Conservation (phyloP, 306 rosid genomes). For the Senna siamea region DNA sequence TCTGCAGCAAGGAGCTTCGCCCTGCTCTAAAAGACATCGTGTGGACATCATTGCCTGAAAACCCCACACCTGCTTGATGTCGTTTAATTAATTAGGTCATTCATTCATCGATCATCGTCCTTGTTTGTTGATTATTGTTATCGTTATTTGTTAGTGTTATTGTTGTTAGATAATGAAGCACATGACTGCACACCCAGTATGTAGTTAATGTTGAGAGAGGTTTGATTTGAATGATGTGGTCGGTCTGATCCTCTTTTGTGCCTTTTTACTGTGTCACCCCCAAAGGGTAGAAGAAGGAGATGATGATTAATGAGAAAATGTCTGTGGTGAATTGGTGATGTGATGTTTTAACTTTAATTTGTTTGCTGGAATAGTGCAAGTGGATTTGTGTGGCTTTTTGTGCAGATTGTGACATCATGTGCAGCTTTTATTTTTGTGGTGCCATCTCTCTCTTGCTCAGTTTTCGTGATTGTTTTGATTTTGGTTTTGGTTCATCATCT, state of each 20-base stretch:
- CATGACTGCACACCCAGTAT: too few relatives aligned
- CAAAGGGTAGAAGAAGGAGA: not conserved
- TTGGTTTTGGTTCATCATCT: too few relatives aligned
- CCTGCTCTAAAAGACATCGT: slow-evolving; percentile 85
- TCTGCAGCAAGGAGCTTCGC: slow-evolving; percentile 81
- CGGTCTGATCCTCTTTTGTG: not conserved
- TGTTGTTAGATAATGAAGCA: too few relatives aligned
- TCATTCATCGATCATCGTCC: not conserved
- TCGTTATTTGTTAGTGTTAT: not conserved
- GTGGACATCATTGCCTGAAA: slow-evolving; percentile 60
- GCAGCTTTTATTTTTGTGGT: too few relatives aligned
- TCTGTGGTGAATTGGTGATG: not conserved
- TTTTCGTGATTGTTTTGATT: too few relatives aligned
- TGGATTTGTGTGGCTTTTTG: not conserved
- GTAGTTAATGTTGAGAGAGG: not conserved
- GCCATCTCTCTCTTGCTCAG: too few relatives aligned
- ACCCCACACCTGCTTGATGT: slow-evolving; percentile 42
- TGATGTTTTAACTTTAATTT: not conserved
- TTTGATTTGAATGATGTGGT: not conserved
- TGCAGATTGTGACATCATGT: not conserved
- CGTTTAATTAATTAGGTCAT: not conserved
- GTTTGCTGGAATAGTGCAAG: not conserved
- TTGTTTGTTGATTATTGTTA: not conserved
- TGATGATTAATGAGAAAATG: too few relatives aligned
- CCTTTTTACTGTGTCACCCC: not conserved